A percentile compares a stretch with the other conserved stretches of the same genome.
Conservation (phyloP, 345 rosid genomes). For the Combretum micranthum region DNA sequence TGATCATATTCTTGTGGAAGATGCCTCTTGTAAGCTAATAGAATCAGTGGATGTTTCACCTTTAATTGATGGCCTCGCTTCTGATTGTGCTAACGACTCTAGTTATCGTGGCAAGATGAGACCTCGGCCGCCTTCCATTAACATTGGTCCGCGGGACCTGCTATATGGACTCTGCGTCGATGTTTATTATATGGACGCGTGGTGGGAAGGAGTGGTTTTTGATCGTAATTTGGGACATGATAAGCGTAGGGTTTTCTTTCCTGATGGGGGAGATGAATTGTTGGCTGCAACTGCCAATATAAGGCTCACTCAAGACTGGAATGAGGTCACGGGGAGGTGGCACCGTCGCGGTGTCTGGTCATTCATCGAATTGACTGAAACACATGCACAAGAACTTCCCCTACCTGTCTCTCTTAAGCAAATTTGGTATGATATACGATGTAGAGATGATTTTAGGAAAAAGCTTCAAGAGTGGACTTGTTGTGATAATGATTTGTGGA, state of each 20-base stretch:
- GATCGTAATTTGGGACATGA: constrained; percentile 39
- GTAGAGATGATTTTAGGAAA: constrained; percentile 23
- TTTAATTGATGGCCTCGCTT: constrained; percentile 19
- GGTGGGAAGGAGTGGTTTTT: constrained; percentile 94
- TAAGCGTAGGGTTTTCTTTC: constrained; percentile 62
- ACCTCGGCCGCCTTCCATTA: constrained; percentile 44
- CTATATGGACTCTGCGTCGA: constrained; percentile 66
- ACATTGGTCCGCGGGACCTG: constrained; percentile 20
- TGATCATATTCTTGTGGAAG: constrained; percentile 43
- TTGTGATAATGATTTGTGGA: constrained; percentile 23
- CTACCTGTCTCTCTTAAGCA: constrained; percentile 55
- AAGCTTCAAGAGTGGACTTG: constrained; percentile 56
- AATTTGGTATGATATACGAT: constrained; percentile 73
- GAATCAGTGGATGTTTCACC: constrained; percentile 38
- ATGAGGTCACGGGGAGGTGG: constrained; percentile 47
- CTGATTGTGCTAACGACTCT: constrained; percentile 7
- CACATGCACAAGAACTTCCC: constrained; percentile 23
- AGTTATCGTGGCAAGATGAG: constrained; percentile 39
- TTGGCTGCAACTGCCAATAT: constrained; percentile 18
- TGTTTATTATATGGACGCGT: constrained; percentile 35
- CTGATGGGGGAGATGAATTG: constrained; percentile 77
- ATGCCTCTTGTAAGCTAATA: constrained; percentile 27
- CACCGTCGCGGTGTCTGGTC: constrained; percentile 57
- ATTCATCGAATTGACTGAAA: constrained; percentile 55
- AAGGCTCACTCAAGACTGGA: constrained; percentile 71